A percentile compares a stretch with the other conserved stretches of the same genome.
Evolutionary conservation across 1,284 basidiomycete species (phyloP).

Genomic region (Austropuccinia psidii): DNA sequence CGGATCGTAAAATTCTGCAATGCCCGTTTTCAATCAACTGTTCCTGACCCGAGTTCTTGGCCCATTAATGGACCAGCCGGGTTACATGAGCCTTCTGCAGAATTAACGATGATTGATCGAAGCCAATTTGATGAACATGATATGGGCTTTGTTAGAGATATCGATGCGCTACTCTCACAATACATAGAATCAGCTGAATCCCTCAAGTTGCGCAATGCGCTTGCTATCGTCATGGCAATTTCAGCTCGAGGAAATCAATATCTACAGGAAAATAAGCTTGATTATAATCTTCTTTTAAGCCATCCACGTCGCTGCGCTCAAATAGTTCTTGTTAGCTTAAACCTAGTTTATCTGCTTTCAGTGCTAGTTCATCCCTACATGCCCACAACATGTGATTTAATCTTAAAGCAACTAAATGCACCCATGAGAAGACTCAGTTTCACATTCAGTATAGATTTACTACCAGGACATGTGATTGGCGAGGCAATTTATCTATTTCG

Average conservation of each 20-base stretch:
- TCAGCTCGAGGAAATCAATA: conserved; percentile 91
- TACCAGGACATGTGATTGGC: conserved; percentile 77
- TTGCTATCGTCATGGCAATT: conserved; percentile 80
- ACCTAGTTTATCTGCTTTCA: conserved; percentile 85
- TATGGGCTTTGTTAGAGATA: conserved; percentile 67
- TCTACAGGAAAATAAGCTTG: conserved; percentile 81
- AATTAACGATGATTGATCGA: not conserved
- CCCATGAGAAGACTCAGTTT: conserved; percentile 69
- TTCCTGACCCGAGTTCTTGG: conserved; percentile 33
- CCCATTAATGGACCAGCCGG: conserved; percentile 4
- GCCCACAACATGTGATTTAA: conserved; percentile 76
- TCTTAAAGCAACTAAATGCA: conserved; percentile 82
- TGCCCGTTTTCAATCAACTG: conserved; percentile 14
- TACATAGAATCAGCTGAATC: conserved; percentile 84
- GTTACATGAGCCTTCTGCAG: not conserved
- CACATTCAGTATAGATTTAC: conserved; percentile 65
- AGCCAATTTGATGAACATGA: conserved; percentile 55
- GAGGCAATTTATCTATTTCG: conserved; percentile 86
- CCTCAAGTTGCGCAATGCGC: conserved; percentile 78
- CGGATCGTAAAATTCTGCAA: conserved; percentile 52
- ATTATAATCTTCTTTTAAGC: conserved; percentile 77
- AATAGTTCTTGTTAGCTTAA: conserved; percentile 71
- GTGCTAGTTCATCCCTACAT: conserved; percentile 89
- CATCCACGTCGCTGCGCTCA: conserved; percentile 78
- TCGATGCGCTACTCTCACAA: conserved; percentile 70